Conservation (phyloP, 208 protist genomes). For the Leishmania turanica region DNA sequence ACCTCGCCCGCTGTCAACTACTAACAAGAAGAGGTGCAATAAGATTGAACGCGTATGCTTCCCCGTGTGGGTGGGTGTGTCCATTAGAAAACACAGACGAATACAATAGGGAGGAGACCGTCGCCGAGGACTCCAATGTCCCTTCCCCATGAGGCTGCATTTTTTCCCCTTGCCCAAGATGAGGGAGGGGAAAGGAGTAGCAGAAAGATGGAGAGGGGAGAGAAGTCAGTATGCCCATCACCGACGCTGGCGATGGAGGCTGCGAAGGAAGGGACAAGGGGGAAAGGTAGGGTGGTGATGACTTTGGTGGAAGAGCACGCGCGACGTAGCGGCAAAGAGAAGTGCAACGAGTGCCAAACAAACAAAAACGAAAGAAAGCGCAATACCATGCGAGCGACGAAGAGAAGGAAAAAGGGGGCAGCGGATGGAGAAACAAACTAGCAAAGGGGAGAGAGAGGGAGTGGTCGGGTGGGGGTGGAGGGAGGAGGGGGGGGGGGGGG, state of each 20-base stretch:
- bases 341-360: background rate
- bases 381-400: background rate
- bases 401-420: background rate
- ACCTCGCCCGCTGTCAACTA: background rate
- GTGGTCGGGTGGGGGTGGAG: background rate
- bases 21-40: background rate
- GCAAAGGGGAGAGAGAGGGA: background rate
- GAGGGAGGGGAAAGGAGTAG: slow-evolving; percentile 9
- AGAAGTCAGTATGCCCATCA: background rate
- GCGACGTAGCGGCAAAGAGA: background rate
- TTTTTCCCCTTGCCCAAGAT: background rate
- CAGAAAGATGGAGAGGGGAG: background rate
- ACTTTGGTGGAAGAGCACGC: background rate
- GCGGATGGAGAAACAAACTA: background rate
- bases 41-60: background rate
- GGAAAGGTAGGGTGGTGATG: background rate
- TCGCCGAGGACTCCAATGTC: background rate
- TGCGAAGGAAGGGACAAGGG: background rate
- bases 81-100: background rate
- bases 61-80: background rate
- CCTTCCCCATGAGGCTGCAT: slow-evolving; percentile 1
- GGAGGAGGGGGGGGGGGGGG: no score
- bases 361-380: background rate
- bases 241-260: background rate
- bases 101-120: background rate